These are phyloP conservation scores for Penicillium taxi DNA, from an alignment of 495 filamentous ascomycete genomes.

Conservation along the genomic window DNA sequence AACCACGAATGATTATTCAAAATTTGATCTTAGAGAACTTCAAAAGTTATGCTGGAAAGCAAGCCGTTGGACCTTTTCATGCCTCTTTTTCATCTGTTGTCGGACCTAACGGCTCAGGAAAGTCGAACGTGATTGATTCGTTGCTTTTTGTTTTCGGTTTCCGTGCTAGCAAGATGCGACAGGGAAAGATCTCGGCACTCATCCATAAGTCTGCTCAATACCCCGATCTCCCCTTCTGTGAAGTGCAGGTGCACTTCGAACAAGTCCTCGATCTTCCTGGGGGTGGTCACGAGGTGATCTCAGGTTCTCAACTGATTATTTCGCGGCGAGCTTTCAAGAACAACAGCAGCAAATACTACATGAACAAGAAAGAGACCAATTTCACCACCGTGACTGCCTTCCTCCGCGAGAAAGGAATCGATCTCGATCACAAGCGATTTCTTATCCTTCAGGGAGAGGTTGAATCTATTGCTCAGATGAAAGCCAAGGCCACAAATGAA, in stretches of 20 bases:
- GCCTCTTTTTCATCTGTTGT: constrained; percentile 98
- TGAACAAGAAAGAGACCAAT: constrained; percentile 78
- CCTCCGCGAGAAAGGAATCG: constrained; percentile 81
- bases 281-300: constrained; percentile 64
- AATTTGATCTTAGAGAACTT: constrained; percentile 88
- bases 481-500: constrained; percentile 86
- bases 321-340: constrained; percentile 95
- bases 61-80: constrained; percentile 95
- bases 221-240: constrained; percentile 79
- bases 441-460: constrained; percentile 96
- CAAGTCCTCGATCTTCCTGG: constrained; percentile 82
- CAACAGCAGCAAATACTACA: constrained; percentile 95
- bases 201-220: constrained; percentile 91
- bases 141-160: constrained; percentile 97
- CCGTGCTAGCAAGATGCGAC: constrained; percentile 97
- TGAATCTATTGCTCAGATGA: constrained; percentile 99
- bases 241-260: constrained; percentile 92
- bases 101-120: constrained; percentile 94
- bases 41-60: constrained; percentile 94
- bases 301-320: constrained; percentile 75
- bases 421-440: constrained; percentile 97
- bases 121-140: constrained; percentile 98
- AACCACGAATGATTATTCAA: constrained; percentile 81
- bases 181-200: constrained; percentile 94
- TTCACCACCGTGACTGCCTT: constrained; percentile 85